phyloP scores from a whole-genome alignment of 2,329 filamentous ascomycete genomes.

The Colletotrichum noveboracense region DNA sequence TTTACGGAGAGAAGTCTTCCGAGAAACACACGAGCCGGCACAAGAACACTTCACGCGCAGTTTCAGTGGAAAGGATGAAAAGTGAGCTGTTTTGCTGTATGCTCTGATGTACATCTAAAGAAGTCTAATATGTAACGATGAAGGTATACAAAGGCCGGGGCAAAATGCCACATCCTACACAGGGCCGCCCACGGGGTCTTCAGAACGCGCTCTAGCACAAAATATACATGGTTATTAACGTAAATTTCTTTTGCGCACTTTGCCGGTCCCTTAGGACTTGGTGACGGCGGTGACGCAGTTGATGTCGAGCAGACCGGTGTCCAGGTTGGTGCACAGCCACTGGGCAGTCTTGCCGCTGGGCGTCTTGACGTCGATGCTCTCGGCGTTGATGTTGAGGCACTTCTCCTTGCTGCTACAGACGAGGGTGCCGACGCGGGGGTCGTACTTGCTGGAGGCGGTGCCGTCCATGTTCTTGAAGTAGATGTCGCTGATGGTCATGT shows the following conservation, averaged over 20 bases:
- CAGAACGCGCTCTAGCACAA: neutral
- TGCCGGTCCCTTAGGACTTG: neutral
- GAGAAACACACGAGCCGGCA: neutral
- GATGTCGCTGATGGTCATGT: slow-evolving; percentile 21
- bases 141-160: neutral
- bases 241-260: neutral
- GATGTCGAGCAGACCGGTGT: slow-evolving; percentile 12
- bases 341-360: slow-evolving; percentile 17
- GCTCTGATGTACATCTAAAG: neutral
- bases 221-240: neutral
- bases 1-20: accelerated
- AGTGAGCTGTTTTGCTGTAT: neutral
- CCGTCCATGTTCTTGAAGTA: slow-evolving; percentile 23
- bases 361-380: slow-evolving; percentile 14
- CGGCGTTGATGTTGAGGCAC: slow-evolving; percentile 20
- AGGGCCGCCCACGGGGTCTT: neutral
- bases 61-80: neutral
- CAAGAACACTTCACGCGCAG: neutral
- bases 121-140: neutral
- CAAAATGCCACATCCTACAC: neutral
- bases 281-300: slow-evolving; percentile 14
- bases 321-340: slow-evolving; percentile 18
- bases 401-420: slow-evolving; percentile 21
- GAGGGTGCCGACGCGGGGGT: slow-evolving; percentile 18
- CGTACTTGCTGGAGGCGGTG: slow-evolving; percentile 16